Evolutionary conservation across 169 alveolate genomes (phyloP), one percentile per base, ranked within the genome.

Genomic region (Plasmodium sp.): DNA sequence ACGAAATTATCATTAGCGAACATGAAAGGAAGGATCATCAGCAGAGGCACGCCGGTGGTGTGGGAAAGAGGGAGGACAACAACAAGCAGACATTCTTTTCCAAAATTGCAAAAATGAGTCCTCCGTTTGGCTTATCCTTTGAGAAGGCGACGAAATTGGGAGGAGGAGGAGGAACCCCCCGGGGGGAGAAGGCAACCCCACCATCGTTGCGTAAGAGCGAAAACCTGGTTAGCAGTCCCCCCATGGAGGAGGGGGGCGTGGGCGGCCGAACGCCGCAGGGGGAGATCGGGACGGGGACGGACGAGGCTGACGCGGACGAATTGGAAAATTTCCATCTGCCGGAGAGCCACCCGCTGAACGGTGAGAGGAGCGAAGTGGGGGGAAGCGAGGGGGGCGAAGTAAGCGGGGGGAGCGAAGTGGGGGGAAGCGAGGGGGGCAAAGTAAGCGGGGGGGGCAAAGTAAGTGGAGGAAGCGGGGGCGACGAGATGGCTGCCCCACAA

Each of bases 291-390:
- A 7, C 34, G 5, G 5, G 22, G 77, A 67, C 1, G 77, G 71
- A 43, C 14, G 43, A 36, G 77, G 33, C 34, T n/a, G 54, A 74
- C 41, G 62, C 54, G 56, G 80, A 84, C 62, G 84, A 75, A n/a
- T 51, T 86, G 18, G 93, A 86, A 31, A 77, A 86, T 77, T 74
- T 86, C 67, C 62, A 75, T 16, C 56, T 86, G 10, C 93, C 93
- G 12, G 58, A 67, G 5, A 86, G 86, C 33, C 93, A 86, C 54
- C 74, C 73, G 31, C 43, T 86, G 45, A 86, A 86, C 81, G 86
- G 54, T 2, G 82, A 75, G 10, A 54, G 27, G 39, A 39, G 81
- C 4, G 41, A 27, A 81, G 86, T 1, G 27, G 27, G 27, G 48
- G 58, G 75, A 33, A 51, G 54, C 2, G 82, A 75, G 10, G 39